A percentile compares a stretch with the other conserved stretches of the same genome.
Evolutionary conservation across 2,329 filamentous ascomycete species (phyloP).

Genomic region (Penicillium sp.): DNA sequence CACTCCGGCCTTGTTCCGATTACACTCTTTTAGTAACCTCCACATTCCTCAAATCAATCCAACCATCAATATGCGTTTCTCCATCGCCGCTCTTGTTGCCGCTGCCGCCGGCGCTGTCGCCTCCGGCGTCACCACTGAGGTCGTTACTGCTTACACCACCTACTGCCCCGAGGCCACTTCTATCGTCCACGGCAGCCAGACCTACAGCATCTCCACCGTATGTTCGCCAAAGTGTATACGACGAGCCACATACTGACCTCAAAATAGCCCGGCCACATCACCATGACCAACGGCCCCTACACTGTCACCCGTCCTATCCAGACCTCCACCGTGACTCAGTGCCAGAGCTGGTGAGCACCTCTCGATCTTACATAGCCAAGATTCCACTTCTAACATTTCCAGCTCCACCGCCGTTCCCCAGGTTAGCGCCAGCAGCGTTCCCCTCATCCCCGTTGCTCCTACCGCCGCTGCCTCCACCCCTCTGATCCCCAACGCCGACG

Average conservation of each 20-base stretch:
- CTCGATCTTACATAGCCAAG: not conserved
- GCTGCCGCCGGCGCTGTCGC: slow-evolving; percentile 44
- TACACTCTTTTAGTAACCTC: slow-evolving; percentile 24
- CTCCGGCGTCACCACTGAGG: slow-evolving; percentile 57
- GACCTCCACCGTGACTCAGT: slow-evolving; percentile 55
- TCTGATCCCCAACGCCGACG: slow-evolving; percentile 19
- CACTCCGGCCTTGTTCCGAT: slow-evolving; percentile 21
- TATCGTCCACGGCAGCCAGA: slow-evolving; percentile 64
- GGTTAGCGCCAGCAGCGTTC: slow-evolving; percentile 20
- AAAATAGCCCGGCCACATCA: slow-evolving; percentile 64
- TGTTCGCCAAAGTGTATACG: slow-evolving; percentile 14
- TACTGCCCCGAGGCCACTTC: slow-evolving; percentile 70
- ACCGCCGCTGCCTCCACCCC: slow-evolving; percentile 21
- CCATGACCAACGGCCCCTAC: slow-evolving; percentile 73
- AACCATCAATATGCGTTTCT: slow-evolving; percentile 53
- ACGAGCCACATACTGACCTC: not conserved
- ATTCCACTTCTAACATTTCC: slow-evolving; percentile 8
- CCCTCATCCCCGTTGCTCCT: slow-evolving; percentile 15
- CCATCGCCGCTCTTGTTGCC: slow-evolving; percentile 43
- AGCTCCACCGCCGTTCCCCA: slow-evolving; percentile 26
- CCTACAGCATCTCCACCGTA: slow-evolving; percentile 69
- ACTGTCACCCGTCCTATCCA: slow-evolving; percentile 57
- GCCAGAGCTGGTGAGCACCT: slow-evolving; percentile 42
- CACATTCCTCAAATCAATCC: not conserved
- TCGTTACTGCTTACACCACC: slow-evolving; percentile 67